phyloP scores from a whole-genome alignment of 2,329 filamentous ascomycete genomes.

The Fusarium redolens region DNA sequence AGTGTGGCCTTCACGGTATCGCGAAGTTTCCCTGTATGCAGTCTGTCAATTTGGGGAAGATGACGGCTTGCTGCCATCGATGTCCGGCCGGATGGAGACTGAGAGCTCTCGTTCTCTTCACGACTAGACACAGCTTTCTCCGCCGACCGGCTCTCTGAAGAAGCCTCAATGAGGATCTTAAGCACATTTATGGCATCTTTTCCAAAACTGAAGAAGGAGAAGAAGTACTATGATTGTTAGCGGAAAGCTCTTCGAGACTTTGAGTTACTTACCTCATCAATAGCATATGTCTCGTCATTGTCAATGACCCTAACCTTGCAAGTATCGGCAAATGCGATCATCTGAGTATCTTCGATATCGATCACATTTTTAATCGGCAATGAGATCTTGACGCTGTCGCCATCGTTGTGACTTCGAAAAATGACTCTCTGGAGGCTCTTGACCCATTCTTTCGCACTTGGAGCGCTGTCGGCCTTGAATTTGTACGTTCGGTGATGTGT shows the following conservation, averaged over 20 bases:
- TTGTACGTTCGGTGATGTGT: conserved; percentile 87
- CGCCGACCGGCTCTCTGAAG: conserved; percentile 52
- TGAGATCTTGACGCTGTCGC: conserved; percentile 96
- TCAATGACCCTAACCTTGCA: conserved; percentile 94
- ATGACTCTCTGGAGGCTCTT: conserved; percentile 94
- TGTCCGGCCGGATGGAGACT: conserved; percentile 26
- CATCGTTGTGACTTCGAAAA: conserved; percentile 94
- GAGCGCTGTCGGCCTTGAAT: conserved; percentile 87
- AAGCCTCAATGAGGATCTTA: conserved; percentile 74
- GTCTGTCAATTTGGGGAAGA: conserved; percentile 43
- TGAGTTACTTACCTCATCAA: conserved; percentile 78
- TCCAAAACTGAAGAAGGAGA: conserved; percentile 91
- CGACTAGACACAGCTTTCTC: conserved; percentile 36
- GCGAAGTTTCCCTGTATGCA: conserved; percentile 57
- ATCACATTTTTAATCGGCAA: conserved; percentile 89
- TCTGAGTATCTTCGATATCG: conserved; percentile 90
- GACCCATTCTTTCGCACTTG: conserved; percentile 96
- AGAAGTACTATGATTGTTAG: conserved; percentile 78
- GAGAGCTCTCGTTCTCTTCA: conserved; percentile 25
- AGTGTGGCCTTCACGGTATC: conserved; percentile 73
- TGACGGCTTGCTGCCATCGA: conserved; percentile 48
- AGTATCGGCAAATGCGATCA: conserved; percentile 92
- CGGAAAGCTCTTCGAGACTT: background rate
- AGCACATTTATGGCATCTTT: conserved; percentile 85
- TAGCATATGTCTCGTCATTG: conserved; percentile 92